phyloP scores from a whole-genome alignment of 192 early-diverging fungal genomes.

The Coemansia sp. region DNA sequence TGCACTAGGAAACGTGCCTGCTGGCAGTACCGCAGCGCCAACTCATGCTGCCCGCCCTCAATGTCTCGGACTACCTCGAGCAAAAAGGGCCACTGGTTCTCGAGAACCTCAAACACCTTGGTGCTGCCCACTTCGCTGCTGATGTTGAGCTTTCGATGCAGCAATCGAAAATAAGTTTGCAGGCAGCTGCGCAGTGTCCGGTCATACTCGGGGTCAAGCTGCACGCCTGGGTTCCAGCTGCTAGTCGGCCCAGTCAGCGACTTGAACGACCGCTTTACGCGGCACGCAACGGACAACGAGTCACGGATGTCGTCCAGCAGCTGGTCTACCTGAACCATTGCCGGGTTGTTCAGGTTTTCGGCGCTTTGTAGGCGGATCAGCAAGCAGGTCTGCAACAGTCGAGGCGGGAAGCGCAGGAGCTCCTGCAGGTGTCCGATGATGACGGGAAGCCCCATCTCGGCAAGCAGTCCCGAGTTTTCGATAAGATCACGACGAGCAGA shows the following conservation, averaged over 20 bases:
- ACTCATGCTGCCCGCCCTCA: constrained; percentile 70
- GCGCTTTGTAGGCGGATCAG: constrained; percentile 70
- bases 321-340: constrained; percentile 62
- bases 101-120: constrained; percentile 76
- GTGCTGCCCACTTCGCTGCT: constrained; percentile 57
- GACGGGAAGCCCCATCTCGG: constrained; percentile 70
- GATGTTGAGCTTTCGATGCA: constrained; percentile 67
- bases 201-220: constrained; percentile 68
- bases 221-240: constrained; percentile 68
- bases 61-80: constrained; percentile 65
- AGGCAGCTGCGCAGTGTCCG: constrained; percentile 66
- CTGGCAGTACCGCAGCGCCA: constrained; percentile 73
- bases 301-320: constrained; percentile 77
- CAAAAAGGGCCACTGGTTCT: constrained; percentile 81
- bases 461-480: constrained; percentile 60
- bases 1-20: constrained; percentile 37
- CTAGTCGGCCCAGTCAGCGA: constrained; percentile 58
- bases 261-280: constrained; percentile 69
- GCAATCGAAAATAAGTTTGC: constrained; percentile 72
- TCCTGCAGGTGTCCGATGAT: constrained; percentile 64
- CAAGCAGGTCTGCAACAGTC: constrained; percentile 78
- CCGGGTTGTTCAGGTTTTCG: constrained; percentile 36
- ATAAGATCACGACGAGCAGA: constrained; percentile 70
- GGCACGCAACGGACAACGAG: constrained; percentile 65
- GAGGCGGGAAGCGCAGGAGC: constrained; percentile 73